These are phyloP conservation scores for Ophiocytium majus DNA, from an alignment of 352 stramenopile genomes.

Conservation along the genomic window DNA sequence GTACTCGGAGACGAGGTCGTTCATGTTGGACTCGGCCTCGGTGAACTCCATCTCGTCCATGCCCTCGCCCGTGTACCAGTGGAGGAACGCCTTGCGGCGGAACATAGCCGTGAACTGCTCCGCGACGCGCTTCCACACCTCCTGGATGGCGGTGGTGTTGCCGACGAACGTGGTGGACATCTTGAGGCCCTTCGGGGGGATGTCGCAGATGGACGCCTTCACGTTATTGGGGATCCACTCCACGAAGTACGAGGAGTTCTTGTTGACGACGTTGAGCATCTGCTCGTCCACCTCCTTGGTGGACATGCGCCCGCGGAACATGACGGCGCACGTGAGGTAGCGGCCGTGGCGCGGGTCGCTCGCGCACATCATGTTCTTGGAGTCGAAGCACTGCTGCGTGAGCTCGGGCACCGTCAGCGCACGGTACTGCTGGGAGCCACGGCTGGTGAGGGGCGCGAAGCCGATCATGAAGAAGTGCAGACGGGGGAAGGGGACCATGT, in stretches of 20 bases:
- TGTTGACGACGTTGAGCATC: conserved; percentile 99
- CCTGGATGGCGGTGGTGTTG: conserved; percentile 98
- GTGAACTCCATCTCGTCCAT: conserved; percentile 99
- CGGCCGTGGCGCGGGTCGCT: conserved; percentile 96
- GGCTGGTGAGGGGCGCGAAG: conserved; percentile 93
- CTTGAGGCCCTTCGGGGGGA: conserved; percentile 94
- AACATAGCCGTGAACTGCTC: conserved; percentile 99
- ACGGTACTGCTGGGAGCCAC: conserved; percentile 94
- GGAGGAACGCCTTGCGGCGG: conserved; percentile 99
- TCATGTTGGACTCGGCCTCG: conserved; percentile 99
- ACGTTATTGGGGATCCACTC: conserved; percentile 99
- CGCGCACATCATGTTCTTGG: conserved; percentile 99
- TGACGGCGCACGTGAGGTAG: conserved; percentile 97
- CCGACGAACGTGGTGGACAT: conserved; percentile 98
- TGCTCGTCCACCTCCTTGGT: conserved; percentile 93
- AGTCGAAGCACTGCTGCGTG: conserved; percentile 97
- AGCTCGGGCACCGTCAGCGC: conserved; percentile 95
- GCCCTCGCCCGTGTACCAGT: conserved; percentile 99
- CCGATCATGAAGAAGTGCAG: conserved; percentile 99
- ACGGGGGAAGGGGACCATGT: conserved; percentile 98
- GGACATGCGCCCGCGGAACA: conserved; percentile 98
- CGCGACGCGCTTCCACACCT: conserved; percentile 99
- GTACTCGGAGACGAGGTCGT: conserved; percentile 99
- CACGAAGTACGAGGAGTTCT: conserved; percentile 99
- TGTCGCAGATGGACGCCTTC: conserved; percentile 98